Evolutionary conservation across 1,284 basidiomycete species (phyloP).

Genomic region (Sporisorium graminicola): DNA sequence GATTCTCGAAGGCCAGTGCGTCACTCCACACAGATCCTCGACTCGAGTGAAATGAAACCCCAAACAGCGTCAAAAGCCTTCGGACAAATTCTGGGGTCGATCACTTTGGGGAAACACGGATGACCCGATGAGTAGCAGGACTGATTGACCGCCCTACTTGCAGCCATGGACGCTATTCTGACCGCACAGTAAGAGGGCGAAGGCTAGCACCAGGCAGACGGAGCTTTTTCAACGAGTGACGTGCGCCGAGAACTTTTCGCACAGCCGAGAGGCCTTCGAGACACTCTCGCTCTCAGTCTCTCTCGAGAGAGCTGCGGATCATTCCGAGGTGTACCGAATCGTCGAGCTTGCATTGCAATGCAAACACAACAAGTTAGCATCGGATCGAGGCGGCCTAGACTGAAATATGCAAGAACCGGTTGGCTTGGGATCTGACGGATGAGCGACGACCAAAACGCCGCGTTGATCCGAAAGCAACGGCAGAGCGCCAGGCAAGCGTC

Average conservation of each 20-base stretch:
- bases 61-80: too few relatives aligned
- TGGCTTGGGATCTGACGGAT: too few relatives aligned
- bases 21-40: constrained; percentile 18
- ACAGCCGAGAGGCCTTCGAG: background rate
- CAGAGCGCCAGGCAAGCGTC: too few relatives aligned
- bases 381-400: constrained; percentile 6
- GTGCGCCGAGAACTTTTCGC: constrained; percentile 8
- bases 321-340: background rate
- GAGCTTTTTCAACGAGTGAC: too few relatives aligned
- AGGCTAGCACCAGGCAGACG: too few relatives aligned
- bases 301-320: background rate
- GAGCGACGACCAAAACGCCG: constrained; percentile 7
- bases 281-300: too few relatives aligned
- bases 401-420: background rate
- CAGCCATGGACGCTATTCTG: too few relatives aligned
- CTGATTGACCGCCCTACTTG: too few relatives aligned
- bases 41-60: constrained; percentile 5
- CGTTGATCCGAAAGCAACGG: constrained; percentile 18
- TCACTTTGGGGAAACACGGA: background rate
- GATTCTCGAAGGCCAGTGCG: constrained; percentile 28
- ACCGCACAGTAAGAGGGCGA: too few relatives aligned
- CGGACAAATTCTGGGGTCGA: too few relatives aligned
- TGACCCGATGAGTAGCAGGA: background rate
- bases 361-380: background rate
- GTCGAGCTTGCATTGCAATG: background rate